phyloP scores from a whole-genome alignment of 768 basidiomycete species.

The Psilocybe tampanensis region DNA sequence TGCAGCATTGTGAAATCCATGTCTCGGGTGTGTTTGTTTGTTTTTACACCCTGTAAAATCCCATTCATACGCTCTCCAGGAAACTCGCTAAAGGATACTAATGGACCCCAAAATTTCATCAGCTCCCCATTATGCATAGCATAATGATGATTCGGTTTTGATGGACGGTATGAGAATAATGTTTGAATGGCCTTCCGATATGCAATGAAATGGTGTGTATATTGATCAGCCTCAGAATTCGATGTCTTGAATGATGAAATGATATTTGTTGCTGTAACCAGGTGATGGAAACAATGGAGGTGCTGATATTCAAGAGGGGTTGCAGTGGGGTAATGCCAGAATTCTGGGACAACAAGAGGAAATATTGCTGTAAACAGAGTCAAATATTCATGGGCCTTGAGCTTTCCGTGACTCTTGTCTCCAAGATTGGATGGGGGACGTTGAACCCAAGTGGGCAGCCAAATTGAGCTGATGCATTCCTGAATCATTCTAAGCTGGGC shows the following conservation, averaged over 20 bases:
- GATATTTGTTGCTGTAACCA: conserved; percentile 29
- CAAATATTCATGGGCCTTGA: conserved; percentile 32
- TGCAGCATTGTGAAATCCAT: conserved; percentile 17
- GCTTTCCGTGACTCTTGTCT: conserved; percentile 32
- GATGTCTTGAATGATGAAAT: conserved; percentile 24
- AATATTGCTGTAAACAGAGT: conserved; percentile 29
- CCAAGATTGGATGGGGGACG: conserved; percentile 33
- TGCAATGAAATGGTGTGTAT: conserved; percentile 19
- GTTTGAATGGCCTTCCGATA: conserved; percentile 21
- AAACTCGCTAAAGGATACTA: conserved; percentile 31
- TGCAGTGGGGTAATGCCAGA: conserved; percentile 21
- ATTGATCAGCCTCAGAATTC: conserved; percentile 22
- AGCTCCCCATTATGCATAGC: conserved; percentile 31
- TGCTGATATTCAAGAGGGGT: neutral
- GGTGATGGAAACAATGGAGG: conserved; percentile 22
- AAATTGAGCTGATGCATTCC: conserved; percentile 21
- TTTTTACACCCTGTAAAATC: conserved; percentile 23
- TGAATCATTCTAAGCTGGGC: conserved; percentile 13
- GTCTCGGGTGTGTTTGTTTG: conserved; percentile 20
- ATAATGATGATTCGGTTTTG: conserved; percentile 35
- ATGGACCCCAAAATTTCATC: conserved; percentile 33
- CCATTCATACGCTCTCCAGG: conserved; percentile 33
- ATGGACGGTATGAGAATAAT: conserved; percentile 22
- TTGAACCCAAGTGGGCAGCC: conserved; percentile 21
- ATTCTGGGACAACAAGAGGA: conserved; percentile 30